These are phyloP conservation scores for Capronia americana DNA, from an alignment of 2,329 filamentous ascomycete genomes.

Conservation along the genomic window DNA sequence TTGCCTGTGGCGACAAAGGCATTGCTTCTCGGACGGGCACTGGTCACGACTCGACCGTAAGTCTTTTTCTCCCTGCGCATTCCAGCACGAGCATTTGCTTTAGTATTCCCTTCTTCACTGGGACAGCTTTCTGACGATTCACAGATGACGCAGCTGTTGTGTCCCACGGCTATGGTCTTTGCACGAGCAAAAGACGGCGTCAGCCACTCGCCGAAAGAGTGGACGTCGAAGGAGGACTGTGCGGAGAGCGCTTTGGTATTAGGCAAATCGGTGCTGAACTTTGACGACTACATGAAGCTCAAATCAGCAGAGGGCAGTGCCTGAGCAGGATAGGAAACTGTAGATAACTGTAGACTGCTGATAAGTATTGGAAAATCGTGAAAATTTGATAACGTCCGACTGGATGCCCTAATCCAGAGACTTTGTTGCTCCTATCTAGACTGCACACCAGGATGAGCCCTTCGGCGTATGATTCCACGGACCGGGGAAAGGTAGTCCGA, in stretches of 20 bases:
- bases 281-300: conserved; percentile 39
- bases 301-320: conserved; percentile 22
- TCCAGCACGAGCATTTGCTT: too few species aligned
- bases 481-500: too few species aligned
- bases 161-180: conserved; percentile 42
- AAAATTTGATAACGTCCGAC: too few species aligned
- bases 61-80: conserved; percentile 27
- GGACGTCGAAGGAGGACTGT: conserved; percentile 32
- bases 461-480: too few species aligned
- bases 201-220: conserved; percentile 40
- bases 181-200: conserved; percentile 39
- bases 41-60: conserved; percentile 42
- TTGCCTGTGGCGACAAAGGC: conserved; percentile 40
- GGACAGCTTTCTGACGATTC: neutral
- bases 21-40: conserved; percentile 39
- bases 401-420: too few species aligned
- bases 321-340: too few species aligned
- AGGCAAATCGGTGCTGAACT: conserved; percentile 42
- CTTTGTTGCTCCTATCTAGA: too few species aligned
- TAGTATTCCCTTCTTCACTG: neutral
- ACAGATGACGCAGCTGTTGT: neutral
- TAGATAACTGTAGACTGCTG: too few species aligned
- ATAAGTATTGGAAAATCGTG: too few species aligned
- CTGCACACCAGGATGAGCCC: too few species aligned
- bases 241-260: conserved; percentile 39